phyloP scores from a whole-genome alignment of 139 green algal genomes.

The Haematococcus sp. region DNA sequence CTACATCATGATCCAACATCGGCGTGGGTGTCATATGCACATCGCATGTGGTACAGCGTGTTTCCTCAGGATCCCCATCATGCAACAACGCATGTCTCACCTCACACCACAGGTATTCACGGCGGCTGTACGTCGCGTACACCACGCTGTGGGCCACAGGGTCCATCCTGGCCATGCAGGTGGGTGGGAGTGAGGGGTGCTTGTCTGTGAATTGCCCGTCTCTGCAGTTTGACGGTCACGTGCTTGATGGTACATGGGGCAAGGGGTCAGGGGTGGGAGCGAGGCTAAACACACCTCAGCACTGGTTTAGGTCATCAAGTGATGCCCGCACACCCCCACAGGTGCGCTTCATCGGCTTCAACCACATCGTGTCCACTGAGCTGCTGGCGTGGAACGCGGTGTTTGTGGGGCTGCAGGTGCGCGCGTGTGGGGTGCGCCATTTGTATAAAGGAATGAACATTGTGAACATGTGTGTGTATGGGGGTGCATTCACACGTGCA shows the following conservation, averaged over 20 bases:
- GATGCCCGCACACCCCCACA: too few species aligned
- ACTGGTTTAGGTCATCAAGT: too few species aligned
- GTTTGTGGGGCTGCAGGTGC: conserved; percentile 32
- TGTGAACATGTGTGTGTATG: neutral
- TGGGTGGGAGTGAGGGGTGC: too few species aligned
- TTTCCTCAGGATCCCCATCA: neutral
- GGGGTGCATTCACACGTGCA: neutral
- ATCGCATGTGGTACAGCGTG: too few species aligned
- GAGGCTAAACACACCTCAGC: too few species aligned
- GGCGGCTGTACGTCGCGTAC: conserved; percentile 46
- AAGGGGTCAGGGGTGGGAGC: too few species aligned
- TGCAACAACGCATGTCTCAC: neutral
- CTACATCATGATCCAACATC: too few species aligned
- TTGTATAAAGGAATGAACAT: neutral
- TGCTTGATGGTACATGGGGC: too few species aligned
- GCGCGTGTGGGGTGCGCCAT: conserved; percentile 8
- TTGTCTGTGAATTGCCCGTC: too few species aligned
- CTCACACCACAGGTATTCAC: conserved; percentile 32
- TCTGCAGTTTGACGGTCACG: neutral
- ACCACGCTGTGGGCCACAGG: conserved; percentile 50
- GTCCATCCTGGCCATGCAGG: conserved; percentile 46
- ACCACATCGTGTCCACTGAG: conserved; percentile 64
- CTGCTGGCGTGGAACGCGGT: conserved; percentile 52
- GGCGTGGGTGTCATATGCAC: too few species aligned
- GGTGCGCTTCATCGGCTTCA: conserved; percentile 56